Evolutionary conservation across 306 rosid species (phyloP), one percentile per base, ranked within the genome.

Genomic region (Fragaria vesca): DNA sequence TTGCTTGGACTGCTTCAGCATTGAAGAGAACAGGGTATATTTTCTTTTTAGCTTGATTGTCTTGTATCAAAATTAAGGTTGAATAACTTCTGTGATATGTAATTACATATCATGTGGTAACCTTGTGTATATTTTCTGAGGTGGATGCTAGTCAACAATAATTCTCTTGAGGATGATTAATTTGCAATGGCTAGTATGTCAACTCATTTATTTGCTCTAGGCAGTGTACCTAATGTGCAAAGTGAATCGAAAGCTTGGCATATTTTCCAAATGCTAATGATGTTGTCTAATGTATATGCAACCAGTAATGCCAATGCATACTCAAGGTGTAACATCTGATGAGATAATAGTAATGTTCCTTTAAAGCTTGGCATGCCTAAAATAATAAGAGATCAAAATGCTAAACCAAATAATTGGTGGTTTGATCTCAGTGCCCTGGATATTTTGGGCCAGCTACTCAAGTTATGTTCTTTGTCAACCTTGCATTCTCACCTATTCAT

Each of bases 1-100:
- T 75, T 93, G 93, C 81, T 87, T 90, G 85, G 84, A 83, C 81
- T 85, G 89, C 82, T 75, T 90, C 74, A 77, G 80, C 82, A 42
- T 26, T 21, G 91, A 83, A 82, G 91, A 87, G 55, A 90, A 90
- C 47, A 82, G 80, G 89, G 97, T 92, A 81, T 16, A 30, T 70
- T 36, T 8, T n/a, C 76, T 70, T 69, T 69, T 69, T 51, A 55
- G 38, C 38, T 66, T 60, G 61, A 24, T 18, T 11, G 48, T 36
- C 20, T 42, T 18, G 66, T 16, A 51, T 54, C 48, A 21, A 34
- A 46, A 26, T 73, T 69, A 12, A 20, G 26, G 47, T 58, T 62
- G 16, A 28, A 36, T 61, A 55, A 20, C 36, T 18, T 68, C 42
- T 57, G 36, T 46, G 32, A 32, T 17, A 32, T 0, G 36, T 32